Evolutionary conservation across 2,329 filamentous ascomycete genomes (phyloP), one percentile per base, ranked within the genome.

Genomic region (Aspergillus unguis): DNA sequence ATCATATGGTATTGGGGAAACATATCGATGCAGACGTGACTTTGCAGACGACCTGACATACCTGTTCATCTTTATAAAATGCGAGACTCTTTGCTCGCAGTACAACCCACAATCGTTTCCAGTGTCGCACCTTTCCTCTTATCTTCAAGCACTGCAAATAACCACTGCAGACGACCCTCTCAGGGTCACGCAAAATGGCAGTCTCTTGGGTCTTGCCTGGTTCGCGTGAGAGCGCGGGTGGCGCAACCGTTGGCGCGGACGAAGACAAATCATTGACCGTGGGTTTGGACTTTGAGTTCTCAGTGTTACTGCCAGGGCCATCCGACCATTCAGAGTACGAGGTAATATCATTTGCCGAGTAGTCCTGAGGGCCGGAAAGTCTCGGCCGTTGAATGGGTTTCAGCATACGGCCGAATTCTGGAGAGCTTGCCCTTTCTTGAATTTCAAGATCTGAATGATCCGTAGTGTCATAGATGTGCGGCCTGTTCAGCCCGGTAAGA

Each of bases 51-150:
- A 17, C 17, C 6, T 17, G 31, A 43, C 38, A 44, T 60, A 67
- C 65, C 62, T 83, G 77, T 51, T 95, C 89, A 66, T 95, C 87
- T 71, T 96, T 96, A 79, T 99, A 99, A 27, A 97, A 81, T 11
- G 90, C 88, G 31, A 99, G 77, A 58, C 88, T 91, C 47, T 87
- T 85, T 1, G 90, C 87, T 31, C 94, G 88, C 47, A 99, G 80
- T 0, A 97, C 94, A 9, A 87, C 88, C 94, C 94, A 97, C 54
- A 91, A 81, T 62, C 90, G 87, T 77, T 96, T 96, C 94, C 94
- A 99, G 65, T 95, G 88, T 43, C 88, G 85, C 50, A 99, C 83
- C 6, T 91, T 90, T 43, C 71, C 70, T 64, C 90, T 92, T 56
- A 86, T 88, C 63, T 89, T 90, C 52, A 96, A 81, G 56, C 90